phyloP scores from a whole-genome alignment of 1,139 yeast genomes.

The Candida anutae region DNA sequence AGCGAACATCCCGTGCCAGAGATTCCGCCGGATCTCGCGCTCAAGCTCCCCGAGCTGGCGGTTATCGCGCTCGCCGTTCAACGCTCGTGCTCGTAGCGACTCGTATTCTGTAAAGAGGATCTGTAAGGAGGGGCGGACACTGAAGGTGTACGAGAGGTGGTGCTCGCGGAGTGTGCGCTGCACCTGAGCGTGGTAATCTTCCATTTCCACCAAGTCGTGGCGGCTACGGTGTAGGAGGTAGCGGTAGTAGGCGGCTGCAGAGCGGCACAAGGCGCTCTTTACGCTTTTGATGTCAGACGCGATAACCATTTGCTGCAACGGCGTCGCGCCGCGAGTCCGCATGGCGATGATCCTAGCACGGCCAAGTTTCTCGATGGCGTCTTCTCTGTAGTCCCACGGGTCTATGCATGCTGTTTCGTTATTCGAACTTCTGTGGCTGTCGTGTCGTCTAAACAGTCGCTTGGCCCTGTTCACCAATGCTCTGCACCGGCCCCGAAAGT shows the following conservation, averaged over 20 bases:
- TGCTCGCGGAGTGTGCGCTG: not conserved
- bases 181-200: not conserved
- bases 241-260: not conserved
- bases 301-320: not conserved
- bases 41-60: too few relatives aligned
- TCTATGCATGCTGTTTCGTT: too few relatives aligned
- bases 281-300: not conserved
- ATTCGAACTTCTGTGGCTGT: too few relatives aligned
- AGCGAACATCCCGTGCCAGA: not conserved
- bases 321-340: not conserved
- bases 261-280: not conserved
- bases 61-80: too few relatives aligned
- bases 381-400: not conserved
- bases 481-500: too few relatives aligned
- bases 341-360: not conserved
- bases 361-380: not conserved
- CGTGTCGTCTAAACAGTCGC: too few relatives aligned
- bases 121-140: not conserved
- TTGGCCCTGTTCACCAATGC: too few relatives aligned
- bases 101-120: not conserved
- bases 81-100: not conserved
- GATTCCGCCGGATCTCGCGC: not conserved
- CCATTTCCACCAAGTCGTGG: not conserved
- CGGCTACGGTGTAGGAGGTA: not conserved
- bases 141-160: not conserved